Percentiles rank a stretch among this genome's conserved stretches.
These are phyloP conservation scores for Cercophora newfieldiana DNA, from an alignment of 495 filamentous ascomycete genomes.

Conservation along the genomic window DNA sequence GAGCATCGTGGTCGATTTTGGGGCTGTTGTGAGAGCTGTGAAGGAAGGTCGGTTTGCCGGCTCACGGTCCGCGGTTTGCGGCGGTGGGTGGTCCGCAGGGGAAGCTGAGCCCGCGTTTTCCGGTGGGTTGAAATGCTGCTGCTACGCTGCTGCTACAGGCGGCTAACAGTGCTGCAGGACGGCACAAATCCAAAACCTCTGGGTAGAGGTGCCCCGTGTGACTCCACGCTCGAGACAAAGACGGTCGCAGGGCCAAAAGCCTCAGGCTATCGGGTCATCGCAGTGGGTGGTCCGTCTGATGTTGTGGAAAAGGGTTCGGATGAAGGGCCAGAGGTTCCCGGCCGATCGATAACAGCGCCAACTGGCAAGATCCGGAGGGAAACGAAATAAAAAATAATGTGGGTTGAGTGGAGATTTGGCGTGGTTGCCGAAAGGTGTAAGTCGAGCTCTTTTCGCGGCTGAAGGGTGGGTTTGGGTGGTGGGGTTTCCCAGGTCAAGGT, in stretches of 20 bases:
- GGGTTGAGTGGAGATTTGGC: conserved; percentile 38
- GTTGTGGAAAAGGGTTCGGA: conserved; percentile 25
- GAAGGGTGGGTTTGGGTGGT: conserved; percentile 16
- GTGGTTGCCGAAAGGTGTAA: conserved; percentile 22
- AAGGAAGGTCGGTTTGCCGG: conserved; percentile 21
- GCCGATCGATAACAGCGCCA: conserved; percentile 26
- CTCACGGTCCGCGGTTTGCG: conserved; percentile 22
- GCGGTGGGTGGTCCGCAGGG: conserved; percentile 13
- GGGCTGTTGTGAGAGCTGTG: conserved; percentile 5
- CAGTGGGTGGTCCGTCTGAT: conserved; percentile 22
- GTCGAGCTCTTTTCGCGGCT: conserved; percentile 20
- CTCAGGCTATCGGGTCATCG: conserved; percentile 32
- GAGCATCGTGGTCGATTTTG: conserved; percentile 55
- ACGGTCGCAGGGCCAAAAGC: conserved; percentile 27
- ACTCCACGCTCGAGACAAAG: conserved; percentile 27
- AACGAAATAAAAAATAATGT: conserved; percentile 33
- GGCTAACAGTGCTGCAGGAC: conserved; percentile 24
- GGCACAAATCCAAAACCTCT: conserved; percentile 11
- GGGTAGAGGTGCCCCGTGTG: conserved; percentile 8
- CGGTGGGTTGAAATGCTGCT: background rate
- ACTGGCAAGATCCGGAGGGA: conserved; percentile 11
- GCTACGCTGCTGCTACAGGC: conserved; percentile 20
- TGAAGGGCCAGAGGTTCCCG: conserved; percentile 27
- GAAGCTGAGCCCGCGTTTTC: conserved; percentile 7
- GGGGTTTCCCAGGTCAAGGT: conserved; percentile 24